Conservation (phyloP, 257 asterid species). For the Eucommia ulmoides region DNA sequence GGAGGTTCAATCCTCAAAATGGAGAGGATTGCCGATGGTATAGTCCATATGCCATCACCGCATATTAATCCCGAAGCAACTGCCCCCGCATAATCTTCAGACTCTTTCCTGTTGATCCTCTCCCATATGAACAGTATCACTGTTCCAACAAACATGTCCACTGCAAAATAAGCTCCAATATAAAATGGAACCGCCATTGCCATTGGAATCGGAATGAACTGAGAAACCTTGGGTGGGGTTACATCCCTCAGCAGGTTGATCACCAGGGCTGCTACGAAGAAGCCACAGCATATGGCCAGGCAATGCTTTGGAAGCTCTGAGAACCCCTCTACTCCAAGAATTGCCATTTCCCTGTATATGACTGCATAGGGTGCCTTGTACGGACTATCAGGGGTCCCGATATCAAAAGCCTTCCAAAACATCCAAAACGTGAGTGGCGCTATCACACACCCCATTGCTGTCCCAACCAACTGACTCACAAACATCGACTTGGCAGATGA, state of each 20-base stretch:
- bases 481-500: constrained; percentile 97
- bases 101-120: constrained; percentile 47
- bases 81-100: constrained; percentile 80
- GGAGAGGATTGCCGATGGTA: constrained; percentile 87
- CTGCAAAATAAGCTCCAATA: constrained; percentile 90
- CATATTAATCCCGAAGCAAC: constrained; percentile 94
- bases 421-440: constrained; percentile 97
- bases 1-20: constrained; percentile 88
- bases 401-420: constrained; percentile 85
- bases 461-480: constrained; percentile 82
- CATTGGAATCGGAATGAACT: constrained; percentile 85
- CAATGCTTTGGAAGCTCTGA: constrained; percentile 91
- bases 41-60: constrained; percentile 93
- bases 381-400: constrained; percentile 90
- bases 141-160: constrained; percentile 91
- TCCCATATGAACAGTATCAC: constrained; percentile 80
- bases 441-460: constrained; percentile 89
- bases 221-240: constrained; percentile 38
- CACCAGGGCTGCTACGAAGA: constrained; percentile 61
- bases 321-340: constrained; percentile 84
- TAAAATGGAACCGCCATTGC: constrained; percentile 95
- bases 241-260: constrained; percentile 62
- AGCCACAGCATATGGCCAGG: constrained; percentile 57
- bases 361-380: constrained; percentile 94
- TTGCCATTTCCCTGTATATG: constrained; percentile 87